Percentiles rank a stretch among this genome's conserved stretches.
These are phyloP conservation scores for Dothideomycetes sp. DNA, from an alignment of 2,329 filamentous ascomycete species.

Conservation along the genomic window DNA sequence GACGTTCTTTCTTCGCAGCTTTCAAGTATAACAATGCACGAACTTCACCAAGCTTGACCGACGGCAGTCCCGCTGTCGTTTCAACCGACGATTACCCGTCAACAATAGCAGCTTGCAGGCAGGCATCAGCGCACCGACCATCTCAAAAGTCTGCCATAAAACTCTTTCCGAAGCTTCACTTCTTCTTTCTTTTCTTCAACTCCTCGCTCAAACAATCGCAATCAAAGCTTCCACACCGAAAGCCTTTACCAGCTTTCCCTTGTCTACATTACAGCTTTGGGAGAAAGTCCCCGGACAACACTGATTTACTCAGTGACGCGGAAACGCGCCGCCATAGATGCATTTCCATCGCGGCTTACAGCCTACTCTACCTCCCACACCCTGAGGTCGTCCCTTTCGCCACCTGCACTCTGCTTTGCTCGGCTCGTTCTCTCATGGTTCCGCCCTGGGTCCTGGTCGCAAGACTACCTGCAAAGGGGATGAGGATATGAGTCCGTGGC, in stretches of 20 bases:
- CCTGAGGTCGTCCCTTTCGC: constrained; percentile 37
- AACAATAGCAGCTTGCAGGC: too few species aligned
- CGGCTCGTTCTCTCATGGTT: constrained; percentile 26
- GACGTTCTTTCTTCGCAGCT: too few species aligned
- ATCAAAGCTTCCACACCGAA: constrained; percentile 97
- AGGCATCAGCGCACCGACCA: too few species aligned
- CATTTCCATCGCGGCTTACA: constrained; percentile 62
- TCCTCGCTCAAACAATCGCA: constrained; percentile 99
- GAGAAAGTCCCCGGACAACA: constrained; percentile 99
- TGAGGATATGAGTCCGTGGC: constrained; percentile 81
- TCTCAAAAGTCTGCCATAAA: too few species aligned
- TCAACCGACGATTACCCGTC: too few species aligned
- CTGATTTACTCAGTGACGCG: constrained; percentile 56
- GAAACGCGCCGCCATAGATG: constrained; percentile 99
- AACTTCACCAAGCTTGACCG: too few species aligned
- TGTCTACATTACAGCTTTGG: constrained; percentile 64
- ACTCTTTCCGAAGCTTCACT: constrained; percentile 1
- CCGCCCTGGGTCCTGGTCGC: constrained; percentile 40
- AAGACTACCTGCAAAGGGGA: constrained; percentile 42
- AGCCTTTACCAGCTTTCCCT: constrained; percentile 35
- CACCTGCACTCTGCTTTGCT: constrained; percentile 41
- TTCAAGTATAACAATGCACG: too few species aligned
- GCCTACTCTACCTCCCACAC: constrained; percentile 38
- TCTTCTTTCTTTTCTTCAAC: constrained; percentile 43
- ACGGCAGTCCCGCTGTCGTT: too few species aligned